Evolutionary conservation across 1,284 basidiomycete genomes (phyloP), one percentile per base, ranked within the genome.

Genomic region (Omphalotus olearius): DNA sequence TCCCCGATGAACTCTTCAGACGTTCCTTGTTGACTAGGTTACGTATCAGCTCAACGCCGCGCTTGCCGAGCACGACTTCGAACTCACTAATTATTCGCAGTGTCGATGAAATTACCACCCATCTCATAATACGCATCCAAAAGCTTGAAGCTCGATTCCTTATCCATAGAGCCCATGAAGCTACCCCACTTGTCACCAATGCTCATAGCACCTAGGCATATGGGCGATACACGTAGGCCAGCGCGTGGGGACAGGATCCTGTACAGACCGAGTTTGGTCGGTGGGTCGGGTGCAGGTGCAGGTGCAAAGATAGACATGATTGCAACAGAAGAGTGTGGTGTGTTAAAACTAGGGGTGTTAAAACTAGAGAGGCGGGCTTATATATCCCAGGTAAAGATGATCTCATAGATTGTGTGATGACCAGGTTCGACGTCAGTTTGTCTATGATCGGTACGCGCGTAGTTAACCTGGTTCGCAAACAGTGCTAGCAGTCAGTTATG

Each of bases 191-290:
- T 64, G 53, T 74, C 68, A n/a, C 76, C 75, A 49, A 79, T 67
- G 59, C 66, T 73, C 74, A 76, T 73, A 4, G 63, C 76, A 6
- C 78, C 79, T 20, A 80, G 66, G 37, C 64, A 64, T 11, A 79
- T 58, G 0, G 76, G 77, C 1, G 75, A 78, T 28, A 78, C 75
- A 18, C 67, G 69, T 5, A 77, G 55, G 7, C 72, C 67, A 2
- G 69, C 69, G 48, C 64, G 57, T 6, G 70, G 68, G 0, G 54
- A 75, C 17, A 79, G 64, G 20, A 65, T 57, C 18, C 77, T 43
- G 41, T 43, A 43, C 2, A 43, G 17, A 43, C 41, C 41, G 4
- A 43, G 41, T 25, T 50, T 50, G 40, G 40, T 50, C 4, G 40
- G 48, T 10, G 48, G 48, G 6, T 30, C 30, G 16, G 48, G 41